These are phyloP conservation scores for Alternaria metachromatica DNA, from an alignment of 2,329 filamentous ascomycete species.

Conservation along the genomic window DNA sequence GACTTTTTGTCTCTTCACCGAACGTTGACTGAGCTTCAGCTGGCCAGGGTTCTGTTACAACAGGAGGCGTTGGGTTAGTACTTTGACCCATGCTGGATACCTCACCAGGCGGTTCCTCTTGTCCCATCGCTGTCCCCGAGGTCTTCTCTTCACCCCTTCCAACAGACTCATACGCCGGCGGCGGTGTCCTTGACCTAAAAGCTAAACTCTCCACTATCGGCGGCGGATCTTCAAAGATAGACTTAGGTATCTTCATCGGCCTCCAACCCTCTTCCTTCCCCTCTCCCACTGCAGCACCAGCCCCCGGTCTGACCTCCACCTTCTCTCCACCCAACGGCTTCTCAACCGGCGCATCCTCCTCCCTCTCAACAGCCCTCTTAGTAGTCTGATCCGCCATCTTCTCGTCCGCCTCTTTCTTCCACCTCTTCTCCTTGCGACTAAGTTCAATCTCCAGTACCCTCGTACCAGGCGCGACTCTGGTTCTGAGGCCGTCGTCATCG, in stretches of 20 bases:
- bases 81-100: background rate
- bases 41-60: background rate
- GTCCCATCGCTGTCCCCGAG: background rate
- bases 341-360: constrained; percentile 37
- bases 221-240: constrained; percentile 30
- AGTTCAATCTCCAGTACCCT: constrained; percentile 64
- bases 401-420: constrained; percentile 32
- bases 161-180: constrained; percentile 28
- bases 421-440: constrained; percentile 59
- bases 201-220: constrained; percentile 8
- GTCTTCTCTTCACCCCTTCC: background rate
- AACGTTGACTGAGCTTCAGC: background rate
- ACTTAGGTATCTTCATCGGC: constrained; percentile 29
- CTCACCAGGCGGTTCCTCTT: background rate
- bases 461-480: constrained; percentile 56
- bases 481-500: constrained; percentile 47
- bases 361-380: constrained; percentile 30
- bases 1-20: background rate
- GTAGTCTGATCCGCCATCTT: constrained; percentile 43
- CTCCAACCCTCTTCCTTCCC: background rate
- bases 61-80: background rate
- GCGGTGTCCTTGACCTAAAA: constrained; percentile 23
- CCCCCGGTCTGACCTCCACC: constrained; percentile 26
- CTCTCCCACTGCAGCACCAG: background rate
- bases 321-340: constrained; percentile 26